A percentile compares a stretch with the other conserved stretches of the same genome.
These are phyloP conservation scores for Canavalia ensiformis DNA, from an alignment of 306 rosid genomes.

Conservation along the genomic window DNA sequence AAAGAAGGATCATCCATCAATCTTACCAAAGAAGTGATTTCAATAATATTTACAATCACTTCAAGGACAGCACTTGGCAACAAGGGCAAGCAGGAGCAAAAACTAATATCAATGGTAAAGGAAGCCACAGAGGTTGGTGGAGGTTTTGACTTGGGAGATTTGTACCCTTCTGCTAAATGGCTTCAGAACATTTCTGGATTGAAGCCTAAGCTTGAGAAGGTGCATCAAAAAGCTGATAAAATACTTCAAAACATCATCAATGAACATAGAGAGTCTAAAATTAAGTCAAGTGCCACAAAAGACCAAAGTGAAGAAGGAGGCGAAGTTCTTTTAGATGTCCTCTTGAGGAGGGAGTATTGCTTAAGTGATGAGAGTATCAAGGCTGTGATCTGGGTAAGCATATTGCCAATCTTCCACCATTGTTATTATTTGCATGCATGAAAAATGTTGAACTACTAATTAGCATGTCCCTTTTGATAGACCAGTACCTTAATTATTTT, in stretches of 20 bases:
- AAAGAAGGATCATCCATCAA: constrained; percentile 47
- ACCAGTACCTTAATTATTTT: no score
- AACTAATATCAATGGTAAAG: background rate
- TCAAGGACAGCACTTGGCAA: constrained; percentile 52
- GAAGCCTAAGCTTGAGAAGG: constrained; percentile 53
- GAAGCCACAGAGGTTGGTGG: background rate
- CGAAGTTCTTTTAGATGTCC: constrained; percentile 45
- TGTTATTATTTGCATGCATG: background rate
- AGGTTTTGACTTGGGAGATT: constrained; percentile 55
- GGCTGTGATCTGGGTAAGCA: constrained; percentile 50
- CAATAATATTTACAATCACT: constrained; percentile 34
- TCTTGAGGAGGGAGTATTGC: constrained; percentile 26
- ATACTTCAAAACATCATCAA: constrained; percentile 36
- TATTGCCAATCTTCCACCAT: background rate
- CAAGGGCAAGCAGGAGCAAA: constrained; percentile 20
- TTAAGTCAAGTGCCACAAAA: background rate
- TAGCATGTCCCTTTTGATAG: no score
- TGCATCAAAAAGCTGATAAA: constrained; percentile 14
- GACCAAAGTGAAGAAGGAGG: background rate
- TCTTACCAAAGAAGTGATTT: constrained; percentile 38
- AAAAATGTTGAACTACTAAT: no score
- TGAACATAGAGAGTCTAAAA: constrained; percentile 29
- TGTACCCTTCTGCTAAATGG: constrained; percentile 55
- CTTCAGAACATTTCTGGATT: constrained; percentile 47
- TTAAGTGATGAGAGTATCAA: constrained; percentile 44